Percentiles rank a stretch among this genome's conserved stretches.
These are phyloP conservation scores for Poa annua DNA, from an alignment of 176 grass and related monocot genomes.

Conservation along the genomic window DNA sequence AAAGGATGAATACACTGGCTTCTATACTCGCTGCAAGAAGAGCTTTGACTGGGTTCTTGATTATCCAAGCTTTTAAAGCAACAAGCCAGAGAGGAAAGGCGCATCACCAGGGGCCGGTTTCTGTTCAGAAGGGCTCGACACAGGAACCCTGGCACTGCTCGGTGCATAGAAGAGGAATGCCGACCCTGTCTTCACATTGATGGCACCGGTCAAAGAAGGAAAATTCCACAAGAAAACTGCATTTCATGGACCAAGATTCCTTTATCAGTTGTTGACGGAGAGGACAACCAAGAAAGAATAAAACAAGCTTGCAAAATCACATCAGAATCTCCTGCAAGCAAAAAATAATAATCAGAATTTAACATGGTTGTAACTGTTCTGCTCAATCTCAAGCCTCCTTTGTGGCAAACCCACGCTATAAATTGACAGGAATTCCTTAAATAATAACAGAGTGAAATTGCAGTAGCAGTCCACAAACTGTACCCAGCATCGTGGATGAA, in stretches of 20 bases:
- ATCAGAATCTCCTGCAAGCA: neutral
- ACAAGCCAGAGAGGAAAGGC: constrained; percentile 42
- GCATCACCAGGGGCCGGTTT: neutral
- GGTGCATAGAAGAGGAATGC: constrained; percentile 39
- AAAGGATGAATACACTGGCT: constrained; percentile 38
- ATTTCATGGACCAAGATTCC: neutral
- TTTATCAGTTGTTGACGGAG: neutral
- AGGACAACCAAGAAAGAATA: neutral
- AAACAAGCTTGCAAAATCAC: neutral
- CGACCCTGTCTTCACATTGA: neutral
- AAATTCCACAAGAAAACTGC: neutral
- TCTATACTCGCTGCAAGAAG: neutral
- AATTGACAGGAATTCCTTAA: no score
- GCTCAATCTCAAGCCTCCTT: no score
- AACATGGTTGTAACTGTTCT: no score
- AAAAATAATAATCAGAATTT: no score
- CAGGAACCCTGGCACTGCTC: constrained; percentile 41
- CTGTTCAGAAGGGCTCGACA: constrained; percentile 29
- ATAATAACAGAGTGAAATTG: no score
- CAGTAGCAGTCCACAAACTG: no score
- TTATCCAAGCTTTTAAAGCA: constrained; percentile 41
- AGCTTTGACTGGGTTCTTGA: constrained; percentile 30
- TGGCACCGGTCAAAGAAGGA: neutral
- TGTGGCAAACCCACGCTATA: no score
- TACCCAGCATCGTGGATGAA: no score